Evolutionary conservation across 306 rosid species (phyloP).

Genomic region (Medicago ruthenica): DNA sequence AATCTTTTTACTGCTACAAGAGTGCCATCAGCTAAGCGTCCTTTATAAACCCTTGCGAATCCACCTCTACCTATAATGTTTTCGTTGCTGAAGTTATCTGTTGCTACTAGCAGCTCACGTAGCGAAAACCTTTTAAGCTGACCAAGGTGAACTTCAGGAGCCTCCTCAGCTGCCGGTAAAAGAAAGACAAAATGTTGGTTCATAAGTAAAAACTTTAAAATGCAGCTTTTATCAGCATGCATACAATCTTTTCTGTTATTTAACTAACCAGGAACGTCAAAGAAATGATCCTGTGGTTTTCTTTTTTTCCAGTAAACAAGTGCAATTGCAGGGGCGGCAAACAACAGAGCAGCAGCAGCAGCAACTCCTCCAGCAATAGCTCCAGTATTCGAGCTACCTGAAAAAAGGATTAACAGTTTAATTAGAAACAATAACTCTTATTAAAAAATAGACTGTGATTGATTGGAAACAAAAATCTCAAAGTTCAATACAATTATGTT

Average conservation of each 20-base stretch:
- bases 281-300: constrained; percentile 84
- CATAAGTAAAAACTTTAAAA: constrained; percentile 34
- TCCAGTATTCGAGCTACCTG: constrained; percentile 71
- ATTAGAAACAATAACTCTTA: constrained; percentile 23
- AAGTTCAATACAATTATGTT: no score
- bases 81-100: constrained; percentile 82
- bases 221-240: constrained; percentile 3
- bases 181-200: constrained; percentile 30
- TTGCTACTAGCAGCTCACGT: constrained; percentile 92
- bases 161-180: constrained; percentile 78
- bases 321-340: constrained; percentile 95
- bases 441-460: constrained; percentile 26
- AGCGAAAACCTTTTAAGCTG: constrained; percentile 91
- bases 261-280: constrained; percentile 94
- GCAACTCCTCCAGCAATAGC: constrained; percentile 99
- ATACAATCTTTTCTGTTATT: constrained; percentile 12
- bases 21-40: constrained; percentile 88
- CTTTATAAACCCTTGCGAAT: constrained; percentile 95
- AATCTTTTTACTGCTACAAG: constrained; percentile 96
- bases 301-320: constrained; percentile 78
- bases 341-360: constrained; percentile 89
- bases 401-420: constrained; percentile 33
- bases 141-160: constrained; percentile 96
- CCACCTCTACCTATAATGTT: constrained; percentile 92
- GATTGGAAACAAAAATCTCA: neutral